Percentiles rank a stretch among this genome's conserved stretches.
phyloP scores from a whole-genome alignment of 176 grass and related monocot genomes.

The Bothriochloa decipiens region DNA sequence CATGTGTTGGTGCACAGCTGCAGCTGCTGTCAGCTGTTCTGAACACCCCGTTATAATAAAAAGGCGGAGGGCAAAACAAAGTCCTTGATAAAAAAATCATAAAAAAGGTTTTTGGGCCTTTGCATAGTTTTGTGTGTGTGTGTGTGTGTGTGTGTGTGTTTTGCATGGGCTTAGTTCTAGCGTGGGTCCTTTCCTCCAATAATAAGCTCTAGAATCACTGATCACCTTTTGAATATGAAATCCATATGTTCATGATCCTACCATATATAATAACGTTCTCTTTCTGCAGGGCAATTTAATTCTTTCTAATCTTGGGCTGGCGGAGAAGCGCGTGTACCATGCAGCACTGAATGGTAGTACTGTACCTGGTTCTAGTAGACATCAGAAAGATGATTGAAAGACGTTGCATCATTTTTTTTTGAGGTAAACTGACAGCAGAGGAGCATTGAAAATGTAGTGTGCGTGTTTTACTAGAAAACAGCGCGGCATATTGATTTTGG shows the following conservation, averaged over 20 bases:
- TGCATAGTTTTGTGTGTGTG: neutral
- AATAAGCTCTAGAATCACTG: slow-evolving; percentile 19
- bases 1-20: neutral
- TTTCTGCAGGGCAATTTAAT: slow-evolving; percentile 77
- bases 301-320: slow-evolving; percentile 80
- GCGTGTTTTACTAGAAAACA: slow-evolving; percentile 29
- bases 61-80: neutral
- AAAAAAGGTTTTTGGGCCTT: neutral
- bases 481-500: too few relatives aligned
- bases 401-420: slow-evolving; percentile 3
- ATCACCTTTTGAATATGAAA: neutral
- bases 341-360: slow-evolving; percentile 79
- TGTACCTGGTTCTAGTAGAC: slow-evolving; percentile 55
- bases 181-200: neutral
- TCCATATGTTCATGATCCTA: neutral
- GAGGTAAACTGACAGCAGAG: slow-evolving; percentile 35
- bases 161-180: neutral
- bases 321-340: slow-evolving; percentile 89
- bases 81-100: neutral
- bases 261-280: slow-evolving; percentile 26
- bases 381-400: slow-evolving; percentile 91
- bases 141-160: too few relatives aligned
- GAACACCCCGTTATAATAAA: too few relatives aligned
- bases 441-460: slow-evolving; percentile 41
- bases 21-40: neutral